Percentiles rank a stretch among this genome's conserved stretches.
Conservation (phyloP, 2,329 filamentous ascomycete genomes). For the Gnomoniopsis sp. region DNA sequence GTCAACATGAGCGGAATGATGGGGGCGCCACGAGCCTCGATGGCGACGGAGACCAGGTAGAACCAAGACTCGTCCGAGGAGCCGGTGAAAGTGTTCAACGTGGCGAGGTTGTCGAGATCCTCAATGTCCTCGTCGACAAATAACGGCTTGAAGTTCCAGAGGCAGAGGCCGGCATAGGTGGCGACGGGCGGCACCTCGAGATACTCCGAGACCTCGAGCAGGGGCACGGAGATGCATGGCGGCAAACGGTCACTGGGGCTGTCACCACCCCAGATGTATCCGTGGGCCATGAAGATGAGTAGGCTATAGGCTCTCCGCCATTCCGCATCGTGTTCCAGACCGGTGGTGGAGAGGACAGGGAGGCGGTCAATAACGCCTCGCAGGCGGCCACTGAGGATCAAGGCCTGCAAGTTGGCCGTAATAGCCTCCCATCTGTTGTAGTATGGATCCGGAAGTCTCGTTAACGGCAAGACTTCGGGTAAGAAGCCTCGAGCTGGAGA, state of each 20-base stretch:
- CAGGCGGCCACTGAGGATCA: conserved; percentile 82
- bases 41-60: conserved; percentile 91
- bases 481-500: conserved; percentile 82
- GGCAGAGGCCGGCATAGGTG: conserved; percentile 84
- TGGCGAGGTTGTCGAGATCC: conserved; percentile 81
- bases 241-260: conserved; percentile 76
- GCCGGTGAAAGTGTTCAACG: conserved; percentile 86
- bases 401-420: conserved; percentile 77
- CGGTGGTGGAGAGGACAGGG: conserved; percentile 77
- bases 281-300: conserved; percentile 86
- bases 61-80: conserved; percentile 98
- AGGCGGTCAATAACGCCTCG: conserved; percentile 75
- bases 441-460: conserved; percentile 80
- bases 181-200: conserved; percentile 90
- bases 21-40: conserved; percentile 86
- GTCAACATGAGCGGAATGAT: conserved; percentile 85
- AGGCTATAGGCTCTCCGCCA: conserved; percentile 93
- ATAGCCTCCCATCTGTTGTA: conserved; percentile 95
- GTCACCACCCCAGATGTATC: conserved; percentile 95
- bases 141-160: conserved; percentile 97
- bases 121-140: conserved; percentile 81
- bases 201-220: conserved; percentile 70
- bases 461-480: conserved; percentile 74
- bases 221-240: conserved; percentile 75
- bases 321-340: conserved; percentile 79